Percentiles rank a stretch among this genome's conserved stretches.
These are phyloP conservation scores for Setaria italica DNA, from an alignment of 202 grass and related monocot genomes.

Conservation along the genomic window DNA sequence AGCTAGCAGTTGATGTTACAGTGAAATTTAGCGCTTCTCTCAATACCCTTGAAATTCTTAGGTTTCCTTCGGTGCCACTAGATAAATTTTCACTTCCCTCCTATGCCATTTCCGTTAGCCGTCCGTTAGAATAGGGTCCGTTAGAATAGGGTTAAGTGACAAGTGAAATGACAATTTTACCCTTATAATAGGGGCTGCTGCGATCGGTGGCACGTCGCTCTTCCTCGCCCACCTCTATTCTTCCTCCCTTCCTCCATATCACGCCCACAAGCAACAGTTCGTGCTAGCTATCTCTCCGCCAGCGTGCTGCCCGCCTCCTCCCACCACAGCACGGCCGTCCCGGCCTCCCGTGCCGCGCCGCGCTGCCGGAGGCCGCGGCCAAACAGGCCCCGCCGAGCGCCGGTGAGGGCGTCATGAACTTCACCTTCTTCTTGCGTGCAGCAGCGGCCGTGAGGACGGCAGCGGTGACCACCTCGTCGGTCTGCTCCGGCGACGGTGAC, in stretches of 20 bases:
- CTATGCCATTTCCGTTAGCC: too few relatives aligned
- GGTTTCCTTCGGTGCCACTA: too few relatives aligned
- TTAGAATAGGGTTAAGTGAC: too few relatives aligned
- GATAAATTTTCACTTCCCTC: too few relatives aligned
- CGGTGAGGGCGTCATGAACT: slow-evolving; percentile 46
- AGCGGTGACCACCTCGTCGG: slow-evolving; percentile 50
- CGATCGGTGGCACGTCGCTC: slow-evolving; percentile 33
- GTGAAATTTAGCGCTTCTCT: too few relatives aligned
- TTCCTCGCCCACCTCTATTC: background rate
- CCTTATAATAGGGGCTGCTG: too few relatives aligned
- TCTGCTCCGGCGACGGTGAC: slow-evolving; percentile 64
- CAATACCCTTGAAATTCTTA: too few relatives aligned
- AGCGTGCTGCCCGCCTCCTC: background rate
- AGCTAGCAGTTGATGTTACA: background rate
- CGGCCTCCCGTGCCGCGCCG: background rate
- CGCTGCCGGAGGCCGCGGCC: background rate
- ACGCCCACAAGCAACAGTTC: background rate
- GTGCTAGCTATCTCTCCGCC: background rate
- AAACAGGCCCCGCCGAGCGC: slow-evolving; percentile 11
- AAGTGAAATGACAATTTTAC: too few relatives aligned
- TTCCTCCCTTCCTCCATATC: background rate
- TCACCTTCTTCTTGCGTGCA: slow-evolving; percentile 61
- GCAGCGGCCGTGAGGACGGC: slow-evolving; percentile 49
- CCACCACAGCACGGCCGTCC: background rate
- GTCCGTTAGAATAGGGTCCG: too few relatives aligned